Base-by-base conservation (phyloP, 164 flowering plant species). In the Magnolia officinalis region DNA sequence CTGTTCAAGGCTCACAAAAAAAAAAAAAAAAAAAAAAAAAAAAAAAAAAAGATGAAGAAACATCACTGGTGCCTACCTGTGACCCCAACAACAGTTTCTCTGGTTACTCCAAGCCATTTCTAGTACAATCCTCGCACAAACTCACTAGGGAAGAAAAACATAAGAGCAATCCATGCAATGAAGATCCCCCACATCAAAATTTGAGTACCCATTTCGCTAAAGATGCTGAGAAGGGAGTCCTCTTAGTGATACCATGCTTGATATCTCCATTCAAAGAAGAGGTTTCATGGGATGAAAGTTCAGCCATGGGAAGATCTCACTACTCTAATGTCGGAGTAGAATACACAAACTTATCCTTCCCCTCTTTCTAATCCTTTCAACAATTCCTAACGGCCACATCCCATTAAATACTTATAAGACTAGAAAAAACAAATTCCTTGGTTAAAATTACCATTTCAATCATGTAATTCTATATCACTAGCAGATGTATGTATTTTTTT, bases 71-170 rank as follows among this genome's bases (percentile, higher is more conserved):
- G 52, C 74, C 7, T 74, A 92, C 97, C 98, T 80, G 91, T 69
- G 63, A 78, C 6, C 19, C 94, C 95, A 81, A 85, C 92, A 29
- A 85, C 19, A 67, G 89, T 79, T 37, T 80, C 82, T 8, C 19
- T 1, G 37, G 86, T 77, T 24, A 81, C 82, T 1, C 2, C 7
- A 61, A 64, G 45, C 84, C 79, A 83, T 72, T 80, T 84, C 67
- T 1, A 3, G 50, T 67, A 70, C 65, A 87, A 19, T 16, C 58
- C 37, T 20, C 23, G 58, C 45, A 75, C 80, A 18, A 80, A 78
- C 31, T 85, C 78, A 26, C 85, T 50, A 2, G 98, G 98, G 63
- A 67, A 82, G 49, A 89, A 74, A 74, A 93, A 87, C 21, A 90
- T 0, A 23, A 23, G 24, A 23, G 24, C 24, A 23, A 23, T 23